Base-by-base conservation (phyloP, 164 flowering plant genomes). In the Annona squamosa region DNA sequence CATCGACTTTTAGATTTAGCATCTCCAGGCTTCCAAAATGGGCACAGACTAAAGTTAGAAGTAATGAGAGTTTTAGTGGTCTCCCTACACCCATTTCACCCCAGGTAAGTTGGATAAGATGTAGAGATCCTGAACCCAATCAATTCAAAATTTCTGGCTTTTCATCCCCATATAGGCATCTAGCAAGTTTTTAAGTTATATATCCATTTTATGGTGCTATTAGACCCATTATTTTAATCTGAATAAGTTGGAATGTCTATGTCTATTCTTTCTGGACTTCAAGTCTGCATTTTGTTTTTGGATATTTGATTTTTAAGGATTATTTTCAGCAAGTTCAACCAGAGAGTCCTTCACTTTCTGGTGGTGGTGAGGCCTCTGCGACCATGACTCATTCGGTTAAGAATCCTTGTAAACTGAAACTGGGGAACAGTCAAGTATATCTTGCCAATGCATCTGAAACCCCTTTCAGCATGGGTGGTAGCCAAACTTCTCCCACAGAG, bases 11-110 rank as follows among this genome's bases (percentile, higher is more conserved):
- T 76, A 84, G 72, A 72, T 89, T 89, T 80, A 87, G 91, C 75
- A 79, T 88, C 74, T 91, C 92, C 37, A 84, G 88, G 71, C 97
- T 91, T 81, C 97, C 94, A 57, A 87, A 82, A 66, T 91, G 97
- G 97, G 93, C 97, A 56, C 86, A 83, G 73, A 73, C 74, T 65
- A 86, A 89, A 83, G 81, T 88, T 43, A 71, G 70, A 42, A 70
- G 67, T 69, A 74, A 72, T 63, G 76, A 72, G 67, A 63, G 62
- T 69, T 64, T 72, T 48, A 42, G 72, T 4, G 42, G 44, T 2
- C 45, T 71, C 70, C 76, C 65, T 42, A 76, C 76, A 45, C 71
- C 70, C 66, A 68, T 46, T 67, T 81, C 77, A 65, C 57, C 72
- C 18, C 79, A 87, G 89, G 91, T 88, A 87, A 62, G 41, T 13